These are phyloP conservation scores for Boletus rufocinnamomeus DNA, from an alignment of 768 basidiomycete species.

Conservation along the genomic window DNA sequence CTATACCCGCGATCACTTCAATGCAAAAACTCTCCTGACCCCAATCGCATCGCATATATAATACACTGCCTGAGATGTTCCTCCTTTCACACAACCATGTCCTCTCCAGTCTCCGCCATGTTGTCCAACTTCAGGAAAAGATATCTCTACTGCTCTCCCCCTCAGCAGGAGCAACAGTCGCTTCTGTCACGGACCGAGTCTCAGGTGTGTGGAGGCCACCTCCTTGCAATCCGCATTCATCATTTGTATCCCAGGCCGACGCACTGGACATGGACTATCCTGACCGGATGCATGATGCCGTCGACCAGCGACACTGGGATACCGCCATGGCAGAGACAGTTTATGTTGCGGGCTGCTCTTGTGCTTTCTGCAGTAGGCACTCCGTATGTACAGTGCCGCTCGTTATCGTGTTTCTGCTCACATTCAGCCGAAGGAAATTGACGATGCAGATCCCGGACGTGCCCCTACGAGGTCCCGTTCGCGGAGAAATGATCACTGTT, in stretches of 20 bases:
- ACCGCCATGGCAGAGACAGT: not conserved
- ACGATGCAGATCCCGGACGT: not conserved
- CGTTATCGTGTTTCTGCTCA: constrained; percentile 7
- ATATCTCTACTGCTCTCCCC: not conserved
- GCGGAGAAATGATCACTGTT: not conserved
- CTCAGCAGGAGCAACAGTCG: not conserved
- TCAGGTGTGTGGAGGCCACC: not conserved
- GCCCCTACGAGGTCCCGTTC: not conserved
- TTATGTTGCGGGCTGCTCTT: not conserved
- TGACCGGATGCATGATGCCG: not conserved
- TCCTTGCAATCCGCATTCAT: not conserved
- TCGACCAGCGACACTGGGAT: constrained; percentile 3
- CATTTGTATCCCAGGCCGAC: not conserved
- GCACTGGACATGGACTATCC: not conserved
- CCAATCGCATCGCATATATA: not conserved
- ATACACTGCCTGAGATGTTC: not conserved
- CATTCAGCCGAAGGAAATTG: constrained; percentile 7
- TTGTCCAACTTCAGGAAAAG: constrained; percentile 16
- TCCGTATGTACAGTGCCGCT: constrained; percentile 3
- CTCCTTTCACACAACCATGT: not conserved
- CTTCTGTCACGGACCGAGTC: not conserved
- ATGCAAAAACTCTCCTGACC: not conserved
- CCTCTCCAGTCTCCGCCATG: not conserved
- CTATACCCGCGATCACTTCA: not conserved
- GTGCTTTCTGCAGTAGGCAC: not conserved